Evolutionary conservation across 129 eudicot genomes (phyloP).

Genomic region (Ambrosia artemisiifolia): DNA sequence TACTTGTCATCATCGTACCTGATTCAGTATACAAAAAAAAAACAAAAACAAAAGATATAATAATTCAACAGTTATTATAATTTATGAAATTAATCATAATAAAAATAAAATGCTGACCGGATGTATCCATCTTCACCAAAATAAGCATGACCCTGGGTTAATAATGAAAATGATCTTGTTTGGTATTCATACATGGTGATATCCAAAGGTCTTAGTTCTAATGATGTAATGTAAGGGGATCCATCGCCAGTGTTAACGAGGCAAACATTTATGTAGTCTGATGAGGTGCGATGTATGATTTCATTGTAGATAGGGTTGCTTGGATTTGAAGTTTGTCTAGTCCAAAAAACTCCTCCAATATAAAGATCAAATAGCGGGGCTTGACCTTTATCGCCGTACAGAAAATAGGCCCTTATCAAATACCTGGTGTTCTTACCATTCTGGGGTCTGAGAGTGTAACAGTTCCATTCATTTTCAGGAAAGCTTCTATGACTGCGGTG

Average conservation of each 20-base stretch:
- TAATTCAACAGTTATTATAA: no score
- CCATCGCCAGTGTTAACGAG: slow-evolving; percentile 5
- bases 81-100: no score
- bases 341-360: no score
- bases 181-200: not conserved
- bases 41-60: no score
- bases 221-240: slow-evolving; percentile 31
- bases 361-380: slow-evolving; percentile 35
- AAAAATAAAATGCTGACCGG: no score
- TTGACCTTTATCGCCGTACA: slow-evolving; percentile 34
- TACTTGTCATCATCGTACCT: no score
- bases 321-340: no score
- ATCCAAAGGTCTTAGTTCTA: slow-evolving; percentile 18
- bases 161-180: not conserved
- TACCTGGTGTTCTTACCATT: slow-evolving; percentile 27
- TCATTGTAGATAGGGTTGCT: slow-evolving; percentile 6
- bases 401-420: slow-evolving; percentile 31
- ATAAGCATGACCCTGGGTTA: no score
- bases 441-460: slow-evolving; percentile 39
- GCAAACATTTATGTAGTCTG: slow-evolving; percentile 11
- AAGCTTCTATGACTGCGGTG: slow-evolving; percentile 30
- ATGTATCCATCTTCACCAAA: no score
- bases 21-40: no score
- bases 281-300: slow-evolving; percentile 28
- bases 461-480: slow-evolving; percentile 34